Conservation (phyloP, 176 grass and related monocot genomes). For the Sorghum bicolor region DNA sequence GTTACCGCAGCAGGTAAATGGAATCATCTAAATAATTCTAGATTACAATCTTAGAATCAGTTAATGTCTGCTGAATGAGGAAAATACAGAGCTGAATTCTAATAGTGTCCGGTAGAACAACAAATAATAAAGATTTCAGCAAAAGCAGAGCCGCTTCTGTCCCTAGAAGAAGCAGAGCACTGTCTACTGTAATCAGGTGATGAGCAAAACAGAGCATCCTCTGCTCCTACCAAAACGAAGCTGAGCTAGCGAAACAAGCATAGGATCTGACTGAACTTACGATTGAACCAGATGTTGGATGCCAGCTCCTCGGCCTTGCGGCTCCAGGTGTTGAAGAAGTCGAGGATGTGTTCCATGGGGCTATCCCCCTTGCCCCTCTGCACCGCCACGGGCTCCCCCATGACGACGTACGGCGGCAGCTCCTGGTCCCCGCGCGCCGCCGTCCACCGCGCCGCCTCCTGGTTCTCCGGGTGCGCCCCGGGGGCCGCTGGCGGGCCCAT, state of each 20-base stretch:
- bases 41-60: background rate
- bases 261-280: constrained; percentile 30
- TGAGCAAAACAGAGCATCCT: background rate
- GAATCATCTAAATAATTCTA: background rate
- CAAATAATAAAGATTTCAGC: background rate
- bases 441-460: constrained; percentile 57
- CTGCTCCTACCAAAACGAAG: background rate
- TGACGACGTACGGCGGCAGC: constrained; percentile 66
- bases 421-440: constrained; percentile 61
- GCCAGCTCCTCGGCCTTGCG: constrained; percentile 83
- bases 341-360: constrained; percentile 85
- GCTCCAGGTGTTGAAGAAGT: constrained; percentile 89
- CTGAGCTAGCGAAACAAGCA: background rate
- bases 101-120: background rate
- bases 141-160: background rate
- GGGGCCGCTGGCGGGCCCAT: constrained; percentile 79
- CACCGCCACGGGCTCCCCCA: constrained; percentile 21
- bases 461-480: constrained; percentile 73
- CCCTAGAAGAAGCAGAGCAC: background rate
- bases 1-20: background rate
- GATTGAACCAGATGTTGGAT: constrained; percentile 78
- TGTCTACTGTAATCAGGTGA: background rate
- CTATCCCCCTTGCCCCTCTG: constrained; percentile 25
- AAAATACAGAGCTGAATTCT: background rate
- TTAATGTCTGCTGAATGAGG: background rate